Conservation (phyloP, 106 monocot genomes). For the Acorus gramineus region DNA sequence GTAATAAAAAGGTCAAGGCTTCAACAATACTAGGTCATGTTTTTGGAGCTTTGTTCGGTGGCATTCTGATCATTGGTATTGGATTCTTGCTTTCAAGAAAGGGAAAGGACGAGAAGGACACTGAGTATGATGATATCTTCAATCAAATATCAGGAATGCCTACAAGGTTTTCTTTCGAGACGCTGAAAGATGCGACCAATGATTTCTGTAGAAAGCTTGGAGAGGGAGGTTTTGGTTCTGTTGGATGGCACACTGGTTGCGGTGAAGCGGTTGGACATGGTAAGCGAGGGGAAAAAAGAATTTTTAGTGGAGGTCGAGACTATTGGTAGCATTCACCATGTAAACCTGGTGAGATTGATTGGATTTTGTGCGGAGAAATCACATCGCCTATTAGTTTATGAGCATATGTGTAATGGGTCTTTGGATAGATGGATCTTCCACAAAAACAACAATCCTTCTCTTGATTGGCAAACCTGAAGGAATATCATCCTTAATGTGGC, state of each 20-base stretch:
- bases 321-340: slow-evolving; percentile 28
- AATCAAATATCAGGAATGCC: too few relatives aligned
- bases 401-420: slow-evolving; percentile 20
- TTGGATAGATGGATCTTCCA: slow-evolving; percentile 12
- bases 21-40: too few relatives aligned
- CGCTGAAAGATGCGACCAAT: too few relatives aligned
- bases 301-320: slow-evolving; percentile 17
- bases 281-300: not conserved
- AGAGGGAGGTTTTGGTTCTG: too few relatives aligned
- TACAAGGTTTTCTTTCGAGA: too few relatives aligned
- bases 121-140: too few relatives aligned
- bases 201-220: too few relatives aligned
- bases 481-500: slow-evolving; percentile 10
- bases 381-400: slow-evolving; percentile 21
- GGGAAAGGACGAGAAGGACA: not conserved
- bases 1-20: not conserved
- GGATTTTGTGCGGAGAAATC: slow-evolving; percentile 24
- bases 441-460: not conserved
- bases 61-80: too few relatives aligned
- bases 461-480: slow-evolving; percentile 4
- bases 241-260: not conserved
- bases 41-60: too few relatives aligned
- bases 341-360: slow-evolving; percentile 23
- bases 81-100: too few relatives aligned
- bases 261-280: too few relatives aligned